Conservation (phyloP, 2,329 filamentous ascomycete species). For the Colletotrichum ledebouriae region DNA sequence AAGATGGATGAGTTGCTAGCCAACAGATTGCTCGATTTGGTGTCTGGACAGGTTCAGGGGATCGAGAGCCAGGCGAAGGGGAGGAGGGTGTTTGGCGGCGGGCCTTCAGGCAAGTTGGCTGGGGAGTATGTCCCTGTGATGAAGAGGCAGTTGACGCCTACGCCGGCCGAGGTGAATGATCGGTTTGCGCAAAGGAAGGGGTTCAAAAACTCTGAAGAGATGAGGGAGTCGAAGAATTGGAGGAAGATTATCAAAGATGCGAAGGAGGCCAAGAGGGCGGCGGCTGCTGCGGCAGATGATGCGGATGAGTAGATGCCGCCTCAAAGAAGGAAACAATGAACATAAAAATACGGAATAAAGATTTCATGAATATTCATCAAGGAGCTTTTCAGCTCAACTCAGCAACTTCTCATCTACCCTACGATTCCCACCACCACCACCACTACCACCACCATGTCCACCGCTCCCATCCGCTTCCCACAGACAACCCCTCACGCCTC, state of each 20-base stretch:
- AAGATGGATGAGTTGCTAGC: constrained; percentile 94
- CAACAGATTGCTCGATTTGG: constrained; percentile 77
- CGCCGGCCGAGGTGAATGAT: constrained; percentile 70
- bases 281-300: constrained; percentile 7
- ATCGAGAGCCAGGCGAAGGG: constrained; percentile 23
- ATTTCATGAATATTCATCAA: constrained; percentile 32
- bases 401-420: constrained; percentile 49
- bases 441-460: neutral
- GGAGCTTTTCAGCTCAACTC: neutral
- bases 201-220: constrained; percentile 65
- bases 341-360: constrained; percentile 12
- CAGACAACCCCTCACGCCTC: constrained; percentile 84
- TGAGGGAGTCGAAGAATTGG: constrained; percentile 50
- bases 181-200: constrained; percentile 73
- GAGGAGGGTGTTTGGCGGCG: constrained; percentile 67
- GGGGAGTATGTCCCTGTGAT: constrained; percentile 70
- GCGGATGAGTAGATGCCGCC: constrained; percentile 20
- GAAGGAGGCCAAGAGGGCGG: constrained; percentile 17
- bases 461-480: constrained; percentile 69
- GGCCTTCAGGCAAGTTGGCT: constrained; percentile 61
- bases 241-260: constrained; percentile 35
- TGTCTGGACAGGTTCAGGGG: constrained; percentile 54
- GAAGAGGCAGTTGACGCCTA: constrained; percentile 62
- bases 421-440: constrained; percentile 4
- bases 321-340: neutral